Evolutionary conservation across 2,329 filamentous ascomycete species (phyloP).

Genomic region (Alternaria postmessia): DNA sequence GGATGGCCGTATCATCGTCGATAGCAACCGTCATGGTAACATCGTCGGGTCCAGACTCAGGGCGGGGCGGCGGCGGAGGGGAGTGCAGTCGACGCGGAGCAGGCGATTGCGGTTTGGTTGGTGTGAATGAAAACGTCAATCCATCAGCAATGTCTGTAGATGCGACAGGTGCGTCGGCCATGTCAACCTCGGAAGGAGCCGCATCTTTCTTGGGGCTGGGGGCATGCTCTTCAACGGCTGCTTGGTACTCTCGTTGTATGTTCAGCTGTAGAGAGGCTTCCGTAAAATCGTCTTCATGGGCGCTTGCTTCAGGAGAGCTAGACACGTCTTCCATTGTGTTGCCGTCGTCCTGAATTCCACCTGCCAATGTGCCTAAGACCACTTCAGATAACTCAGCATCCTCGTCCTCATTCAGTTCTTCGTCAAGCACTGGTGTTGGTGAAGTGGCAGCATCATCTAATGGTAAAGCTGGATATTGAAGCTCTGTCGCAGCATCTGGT

Average conservation of each 20-base stretch:
- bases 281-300: conserved; percentile 34
- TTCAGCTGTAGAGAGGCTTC: conserved; percentile 44
- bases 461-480: conserved; percentile 25
- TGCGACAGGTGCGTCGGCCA: not conserved
- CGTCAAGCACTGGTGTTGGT: not conserved
- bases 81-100: conserved; percentile 38
- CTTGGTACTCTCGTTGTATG: conserved; percentile 35
- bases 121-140: conserved; percentile 34
- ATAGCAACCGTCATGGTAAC: conserved; percentile 46
- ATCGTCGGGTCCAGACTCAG: conserved; percentile 37
- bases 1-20: conserved; percentile 58
- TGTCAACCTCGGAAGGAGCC: not conserved
- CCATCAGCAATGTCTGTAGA: conserved; percentile 41
- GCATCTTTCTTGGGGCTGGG: not conserved
- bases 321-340: not conserved
- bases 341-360: not conserved
- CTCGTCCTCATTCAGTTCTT: conserved; percentile 7
- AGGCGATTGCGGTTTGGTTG: conserved; percentile 23
- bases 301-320: not conserved
- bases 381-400: conserved; percentile 10
- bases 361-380: not conserved
- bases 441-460: not conserved
- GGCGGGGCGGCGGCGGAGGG: conserved; percentile 37
- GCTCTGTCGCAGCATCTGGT: not conserved
- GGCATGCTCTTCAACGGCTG: conserved; percentile 2